These are phyloP conservation scores for Ichthyophonus hoferi DNA, from an alignment of 208 protist species.

Conservation along the genomic window DNA sequence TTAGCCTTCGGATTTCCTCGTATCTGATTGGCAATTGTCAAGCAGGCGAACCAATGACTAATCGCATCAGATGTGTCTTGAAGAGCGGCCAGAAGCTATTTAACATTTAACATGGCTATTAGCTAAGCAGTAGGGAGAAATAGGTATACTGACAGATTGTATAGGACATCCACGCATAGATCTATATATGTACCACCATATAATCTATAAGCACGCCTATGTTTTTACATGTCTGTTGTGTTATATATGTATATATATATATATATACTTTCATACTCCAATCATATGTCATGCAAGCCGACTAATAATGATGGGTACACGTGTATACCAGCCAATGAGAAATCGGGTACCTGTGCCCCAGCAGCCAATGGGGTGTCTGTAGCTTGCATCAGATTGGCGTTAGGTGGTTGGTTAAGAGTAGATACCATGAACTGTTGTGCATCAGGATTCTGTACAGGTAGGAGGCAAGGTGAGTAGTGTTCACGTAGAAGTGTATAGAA, in stretches of 20 bases:
- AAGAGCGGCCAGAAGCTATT: background rate
- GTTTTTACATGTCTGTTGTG: background rate
- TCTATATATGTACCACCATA: background rate
- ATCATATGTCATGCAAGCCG: background rate
- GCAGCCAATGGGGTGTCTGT: constrained; percentile 17
- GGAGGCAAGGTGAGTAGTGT: background rate
- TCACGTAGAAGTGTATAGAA: too few relatives aligned
- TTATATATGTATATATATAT: background rate
- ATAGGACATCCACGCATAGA: background rate
- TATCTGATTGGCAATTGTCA: background rate
- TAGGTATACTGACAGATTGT: background rate
- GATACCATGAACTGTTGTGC: background rate
- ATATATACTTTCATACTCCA: background rate
- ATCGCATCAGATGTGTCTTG: background rate
- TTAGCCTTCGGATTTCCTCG: background rate
- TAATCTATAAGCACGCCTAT: background rate
- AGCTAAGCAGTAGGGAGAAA: background rate
- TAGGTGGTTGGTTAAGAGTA: constrained; percentile 8
- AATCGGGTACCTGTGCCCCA: background rate
- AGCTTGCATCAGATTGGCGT: constrained; percentile 13
- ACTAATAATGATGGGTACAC: background rate
- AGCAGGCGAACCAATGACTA: constrained; percentile 2
- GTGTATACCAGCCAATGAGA: background rate
- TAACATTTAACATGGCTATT: background rate
- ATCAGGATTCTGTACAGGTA: background rate